Percentiles rank a stretch among this genome's conserved stretches.
Evolutionary conservation across 192 early-diverging fungal species (phyloP).

Genomic region (Coemansia sp.): DNA sequence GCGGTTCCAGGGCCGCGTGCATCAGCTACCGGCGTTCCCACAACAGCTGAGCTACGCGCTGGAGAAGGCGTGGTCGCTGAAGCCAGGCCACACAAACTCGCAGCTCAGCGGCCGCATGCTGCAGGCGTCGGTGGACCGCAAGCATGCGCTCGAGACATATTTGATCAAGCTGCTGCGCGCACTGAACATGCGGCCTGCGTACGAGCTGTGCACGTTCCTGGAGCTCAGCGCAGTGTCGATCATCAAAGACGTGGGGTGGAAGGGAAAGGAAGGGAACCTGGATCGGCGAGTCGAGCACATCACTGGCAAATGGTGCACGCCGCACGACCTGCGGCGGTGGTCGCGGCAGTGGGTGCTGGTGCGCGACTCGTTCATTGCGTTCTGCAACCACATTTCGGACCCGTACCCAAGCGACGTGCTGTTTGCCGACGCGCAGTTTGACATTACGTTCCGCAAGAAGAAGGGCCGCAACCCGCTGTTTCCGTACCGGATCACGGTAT

Average conservation of each 20-base stretch:
- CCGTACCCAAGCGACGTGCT: slow-evolving; percentile 55
- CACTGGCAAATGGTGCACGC: slow-evolving; percentile 49
- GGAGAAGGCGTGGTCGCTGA: slow-evolving; percentile 37
- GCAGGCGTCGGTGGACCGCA: slow-evolving; percentile 51
- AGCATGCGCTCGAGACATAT: slow-evolving; percentile 64
- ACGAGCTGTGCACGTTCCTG: slow-evolving; percentile 75
- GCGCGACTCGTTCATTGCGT: slow-evolving; percentile 66
- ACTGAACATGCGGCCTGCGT: slow-evolving; percentile 62
- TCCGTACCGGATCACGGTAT: slow-evolving; percentile 61
- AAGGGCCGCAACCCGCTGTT: slow-evolving; percentile 57
- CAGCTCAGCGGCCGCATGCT: slow-evolving; percentile 22
- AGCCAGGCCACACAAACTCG: slow-evolving; percentile 23
- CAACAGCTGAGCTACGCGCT: slow-evolving; percentile 47
- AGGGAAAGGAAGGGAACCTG: slow-evolving; percentile 77
- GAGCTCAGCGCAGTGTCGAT: slow-evolving; percentile 73
- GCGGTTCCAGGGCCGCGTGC: slow-evolving; percentile 51
- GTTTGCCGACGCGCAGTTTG: slow-evolving; percentile 53
- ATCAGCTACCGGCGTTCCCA: slow-evolving; percentile 46
- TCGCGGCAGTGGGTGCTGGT: slow-evolving; percentile 69
- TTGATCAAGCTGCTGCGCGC: slow-evolving; percentile 59
- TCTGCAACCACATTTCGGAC: slow-evolving; percentile 54
- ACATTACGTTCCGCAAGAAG: slow-evolving; percentile 53
- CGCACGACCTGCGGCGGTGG: slow-evolving; percentile 58
- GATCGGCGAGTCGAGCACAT: slow-evolving; percentile 64
- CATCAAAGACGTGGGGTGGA: slow-evolving; percentile 79